Base-by-base conservation (phyloP, 1,284 basidiomycete genomes). In the Ganoderma boninense region DNA sequence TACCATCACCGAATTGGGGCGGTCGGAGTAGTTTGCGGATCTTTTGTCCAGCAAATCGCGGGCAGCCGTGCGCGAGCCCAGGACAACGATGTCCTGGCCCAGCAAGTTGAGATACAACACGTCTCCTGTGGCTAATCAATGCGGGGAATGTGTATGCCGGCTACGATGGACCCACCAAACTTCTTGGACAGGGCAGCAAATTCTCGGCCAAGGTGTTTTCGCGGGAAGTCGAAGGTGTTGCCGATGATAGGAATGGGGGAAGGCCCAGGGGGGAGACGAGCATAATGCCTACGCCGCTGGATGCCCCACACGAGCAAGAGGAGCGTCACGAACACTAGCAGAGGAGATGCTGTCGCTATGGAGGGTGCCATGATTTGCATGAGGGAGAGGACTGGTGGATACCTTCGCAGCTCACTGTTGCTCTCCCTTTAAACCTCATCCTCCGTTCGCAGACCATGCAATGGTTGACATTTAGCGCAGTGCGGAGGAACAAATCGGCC, bases 41-140 rank as follows among this genome's bases (percentile, higher is more conserved):
- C 90, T 88, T 79, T 89, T 91, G 76, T 92, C 90, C 57, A 93
- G 84, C 78, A 93, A 84, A 62, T 90, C 89, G 66, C 82, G 77
- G 8, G 89, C 89, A 18, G 82, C 76, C 74, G 86, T 81, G 16
- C 83, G 81, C 2, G 87, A 89, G 74, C 90, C 90, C 18, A 93
- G 74, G 60, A 92, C 80, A 56, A 93, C 78, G 38, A 92, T 79
- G 38, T 87, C 82, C 71, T 90, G 90, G 2, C 90, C 90, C 13
- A 92, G 79, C 16, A 92, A 80, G 40, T 86, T 87, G 4, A 87
- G 81, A 57, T 88, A 89, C 66, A 86, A 84, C 32, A 92, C 87
- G 66, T 89, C 87, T 49, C 91, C 91, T 92, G 42, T n/a, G n/a
- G n/a, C n/a, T n/a, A n/a, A n/a, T n/a, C n/a, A n/a, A n/a, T n/a